A percentile compares a stretch with the other conserved stretches of the same genome.
Evolutionary conservation across 169 alveolate genomes (phyloP).

Genomic region (Theileria parva): DNA sequence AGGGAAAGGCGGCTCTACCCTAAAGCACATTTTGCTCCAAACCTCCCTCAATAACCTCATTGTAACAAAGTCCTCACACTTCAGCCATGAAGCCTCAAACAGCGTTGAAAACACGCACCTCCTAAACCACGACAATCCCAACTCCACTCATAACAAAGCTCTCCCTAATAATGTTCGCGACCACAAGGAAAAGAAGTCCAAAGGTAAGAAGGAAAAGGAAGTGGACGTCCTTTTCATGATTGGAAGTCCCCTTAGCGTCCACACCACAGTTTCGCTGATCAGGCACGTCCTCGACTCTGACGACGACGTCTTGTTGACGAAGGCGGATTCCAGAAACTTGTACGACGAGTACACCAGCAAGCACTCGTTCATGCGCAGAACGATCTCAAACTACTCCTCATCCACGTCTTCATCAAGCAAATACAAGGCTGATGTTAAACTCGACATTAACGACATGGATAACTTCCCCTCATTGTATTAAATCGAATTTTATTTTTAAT

Average conservation of each 20-base stretch:
- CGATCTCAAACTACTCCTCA: neutral
- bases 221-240: slow-evolving; percentile 6
- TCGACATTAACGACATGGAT: slow-evolving; percentile 10
- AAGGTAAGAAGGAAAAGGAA: slow-evolving; percentile 3
- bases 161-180: neutral
- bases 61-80: slow-evolving; percentile 11
- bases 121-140: neutral
- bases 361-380: slow-evolving; percentile 29
- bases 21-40: slow-evolving; percentile 27
- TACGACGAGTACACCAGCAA: slow-evolving; percentile 31
- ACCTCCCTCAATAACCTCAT: slow-evolving; percentile 47
- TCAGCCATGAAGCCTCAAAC: neutral
- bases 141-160: neutral
- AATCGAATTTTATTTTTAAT: neutral
- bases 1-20: slow-evolving; percentile 61
- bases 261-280: slow-evolving; percentile 3
- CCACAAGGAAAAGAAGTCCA: neutral
- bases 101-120: neutral
- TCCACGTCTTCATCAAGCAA: neutral
- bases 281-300: slow-evolving; percentile 17
- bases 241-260: neutral
- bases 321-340: neutral
- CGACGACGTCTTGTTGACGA: slow-evolving; percentile 3
- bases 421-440: neutral
- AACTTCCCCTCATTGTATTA: slow-evolving; percentile 21